Base-by-base conservation (phyloP, 768 basidiomycete genomes). In the Pisolithus microcarpus region DNA sequence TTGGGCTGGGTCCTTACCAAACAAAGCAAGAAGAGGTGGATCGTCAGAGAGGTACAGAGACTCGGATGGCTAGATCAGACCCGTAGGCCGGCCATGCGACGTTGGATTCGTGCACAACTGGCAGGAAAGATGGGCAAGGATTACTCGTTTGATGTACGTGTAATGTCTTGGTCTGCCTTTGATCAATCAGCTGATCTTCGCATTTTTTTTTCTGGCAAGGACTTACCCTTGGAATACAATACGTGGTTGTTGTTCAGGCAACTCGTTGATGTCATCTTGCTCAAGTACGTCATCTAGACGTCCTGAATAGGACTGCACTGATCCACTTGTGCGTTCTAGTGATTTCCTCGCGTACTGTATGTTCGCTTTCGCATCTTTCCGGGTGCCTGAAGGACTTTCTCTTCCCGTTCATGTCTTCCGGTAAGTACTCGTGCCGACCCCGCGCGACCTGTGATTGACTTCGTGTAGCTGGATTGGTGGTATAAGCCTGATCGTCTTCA, bases 171-270 rank as follows among this genome's bases (percentile, higher is more conserved):
- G n/a, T 15, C 9, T 15, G 21, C n/a, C 50, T 24, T 6, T 38
- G 43, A 45, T 47, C 42, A 50, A 9, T 51, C 38, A 52, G 38
- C 30, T 48, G 46, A 40, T 40, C 39, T 43, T 38, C 45, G 39
- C 13, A 31, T 11, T 37, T 23, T 13, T 24, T 13, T 36, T 37
- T 26, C 10, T 24, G 11, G 48, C n/a, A 48, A 93, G 91, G 82
- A 87, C 46, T 77, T 95, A 15, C 94, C 94, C 0, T 64, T 91
- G 37, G 94, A 97, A 66, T 97, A 95, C 69, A 98, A 97, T 60
- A 81, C 90, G 0, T 99, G 95, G 96, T 75, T 99, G 28, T 76
- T 97, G 52, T 99, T 97, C 68, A 83, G 95, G 46, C 92, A 96
- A 66, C 72, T 82, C n/a, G 95, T 98, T 19, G 95, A 98, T 67